These are phyloP conservation scores for Alternaria novae-zelandiae DNA, from an alignment of 2,329 filamentous ascomycete species.

Conservation along the genomic window DNA sequence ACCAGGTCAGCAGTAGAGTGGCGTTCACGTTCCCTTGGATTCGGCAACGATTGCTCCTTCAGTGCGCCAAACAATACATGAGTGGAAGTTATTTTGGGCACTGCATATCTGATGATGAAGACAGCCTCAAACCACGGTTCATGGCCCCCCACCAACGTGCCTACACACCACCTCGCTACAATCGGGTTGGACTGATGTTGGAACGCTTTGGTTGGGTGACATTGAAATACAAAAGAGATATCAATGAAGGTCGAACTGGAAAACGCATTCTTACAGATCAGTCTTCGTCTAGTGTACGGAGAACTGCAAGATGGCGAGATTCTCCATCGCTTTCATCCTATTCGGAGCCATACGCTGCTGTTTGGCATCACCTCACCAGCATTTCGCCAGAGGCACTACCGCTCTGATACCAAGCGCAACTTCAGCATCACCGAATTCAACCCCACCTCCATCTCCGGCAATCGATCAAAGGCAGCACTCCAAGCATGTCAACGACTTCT, in stretches of 20 bases:
- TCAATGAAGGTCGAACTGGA: neutral
- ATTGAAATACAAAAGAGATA: neutral
- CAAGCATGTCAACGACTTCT: constrained; percentile 39
- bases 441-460: constrained; percentile 8
- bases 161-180: neutral
- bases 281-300: neutral
- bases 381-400: constrained; percentile 11
- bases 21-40: neutral
- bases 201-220: neutral
- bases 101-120: neutral
- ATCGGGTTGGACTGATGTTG: neutral
- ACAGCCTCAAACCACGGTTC: neutral
- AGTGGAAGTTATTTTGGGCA: neutral
- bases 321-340: constrained; percentile 3
- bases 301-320: constrained; percentile 18
- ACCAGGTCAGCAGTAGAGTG: neutral
- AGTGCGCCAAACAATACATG: neutral
- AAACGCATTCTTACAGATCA: neutral
- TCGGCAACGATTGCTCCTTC: neutral
- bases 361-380: constrained; percentile 4
- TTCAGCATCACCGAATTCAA: constrained; percentile 4
- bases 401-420: constrained; percentile 32
- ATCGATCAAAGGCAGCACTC: constrained; percentile 24
- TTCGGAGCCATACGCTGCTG: constrained; percentile 9
- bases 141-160: neutral